Base-by-base conservation (phyloP, 2,329 filamentous ascomycete species). In the Exophiala xenobiotica region DNA sequence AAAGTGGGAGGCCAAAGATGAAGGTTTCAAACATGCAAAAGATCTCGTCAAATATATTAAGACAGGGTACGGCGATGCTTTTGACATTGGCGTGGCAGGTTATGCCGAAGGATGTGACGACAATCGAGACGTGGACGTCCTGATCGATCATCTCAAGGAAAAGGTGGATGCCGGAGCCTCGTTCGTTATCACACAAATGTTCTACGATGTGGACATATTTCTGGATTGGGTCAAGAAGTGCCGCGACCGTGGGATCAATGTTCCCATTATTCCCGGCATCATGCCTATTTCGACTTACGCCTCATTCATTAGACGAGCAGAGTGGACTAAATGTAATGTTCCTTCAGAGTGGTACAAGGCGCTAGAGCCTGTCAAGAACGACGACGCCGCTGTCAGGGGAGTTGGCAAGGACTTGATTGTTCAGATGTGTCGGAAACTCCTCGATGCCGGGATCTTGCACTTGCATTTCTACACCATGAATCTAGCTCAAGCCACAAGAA, bases 381-480 rank as follows among this genome's bases (percentile, higher is more conserved):
- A 99, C 64, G 93, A 99, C 70, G 84, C 88, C 19, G 89, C 90
- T 43, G 93, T 97, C 24, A 83, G 92, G 68, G 88, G 95, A 60
- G 83, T 95, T 49, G 93, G 93, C 46, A 93, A 90, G 72, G 83
- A 80, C 11, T 78, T 99, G 18, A 86, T 99, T 14, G 88, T 90
- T 18, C 82, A 95, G 38, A 85, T 99, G 83, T 99, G 93, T 70
- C 84, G 86, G 53, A 89, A 86, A 72, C 82, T 99, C 54, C 77
- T 97, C 50, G 82, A 84, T 53, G 85, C 83, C 27, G 93, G 91
- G 33, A 89, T 96, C 60, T 79, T 83, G 58, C 90, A 96, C 67
- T 72, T 99, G 59, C 93, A 99, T 71, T 99, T 99, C 72, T 99
- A 99, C 76, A 99, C 93, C 54, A 99, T 99, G 93, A 99, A 99